These are phyloP conservation scores for Phytophthora hybrid DNA, from an alignment of 352 stramenopile genomes.

Conservation along the genomic window DNA sequence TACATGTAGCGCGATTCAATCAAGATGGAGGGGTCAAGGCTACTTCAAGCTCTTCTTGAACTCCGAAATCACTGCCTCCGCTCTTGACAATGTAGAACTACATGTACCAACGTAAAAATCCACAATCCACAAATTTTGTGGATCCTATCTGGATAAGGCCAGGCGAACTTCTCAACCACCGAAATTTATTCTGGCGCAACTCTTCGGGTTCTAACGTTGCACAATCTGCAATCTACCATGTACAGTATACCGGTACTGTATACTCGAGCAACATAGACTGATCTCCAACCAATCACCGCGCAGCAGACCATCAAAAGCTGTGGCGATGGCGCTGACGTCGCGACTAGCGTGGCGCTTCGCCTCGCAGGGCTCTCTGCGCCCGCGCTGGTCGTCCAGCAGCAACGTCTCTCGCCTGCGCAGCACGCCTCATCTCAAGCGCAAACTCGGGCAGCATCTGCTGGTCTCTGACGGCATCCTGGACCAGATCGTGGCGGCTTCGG, in stretches of 20 bases:
- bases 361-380: slow-evolving; percentile 5
- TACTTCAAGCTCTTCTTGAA: too few species aligned
- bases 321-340: slow-evolving; percentile 12
- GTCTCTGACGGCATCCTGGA: slow-evolving; percentile 68
- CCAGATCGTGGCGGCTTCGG: slow-evolving; percentile 69
- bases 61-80: too few species aligned
- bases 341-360: slow-evolving; percentile 2
- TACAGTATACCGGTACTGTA: too few species aligned
- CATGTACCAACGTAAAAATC: too few species aligned
- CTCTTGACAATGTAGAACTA: too few species aligned
- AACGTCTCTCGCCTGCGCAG: slow-evolving; percentile 60
- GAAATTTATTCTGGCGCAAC: neutral
- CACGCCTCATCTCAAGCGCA: slow-evolving; percentile 82
- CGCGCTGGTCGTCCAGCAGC: slow-evolving; percentile 32
- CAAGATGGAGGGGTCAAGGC: too few species aligned
- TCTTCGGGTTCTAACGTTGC: neutral
- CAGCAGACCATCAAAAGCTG: neutral
- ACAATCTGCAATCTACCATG: too few species aligned
- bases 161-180: neutral
- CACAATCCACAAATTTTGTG: too few species aligned
- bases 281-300: neutral
- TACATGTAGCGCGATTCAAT: too few species aligned
- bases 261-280: too few species aligned
- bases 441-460: slow-evolving; percentile 85
- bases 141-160: too few species aligned